Conservation (phyloP, 495 filamentous ascomycete genomes). For the Penicillium turbatum region DNA sequence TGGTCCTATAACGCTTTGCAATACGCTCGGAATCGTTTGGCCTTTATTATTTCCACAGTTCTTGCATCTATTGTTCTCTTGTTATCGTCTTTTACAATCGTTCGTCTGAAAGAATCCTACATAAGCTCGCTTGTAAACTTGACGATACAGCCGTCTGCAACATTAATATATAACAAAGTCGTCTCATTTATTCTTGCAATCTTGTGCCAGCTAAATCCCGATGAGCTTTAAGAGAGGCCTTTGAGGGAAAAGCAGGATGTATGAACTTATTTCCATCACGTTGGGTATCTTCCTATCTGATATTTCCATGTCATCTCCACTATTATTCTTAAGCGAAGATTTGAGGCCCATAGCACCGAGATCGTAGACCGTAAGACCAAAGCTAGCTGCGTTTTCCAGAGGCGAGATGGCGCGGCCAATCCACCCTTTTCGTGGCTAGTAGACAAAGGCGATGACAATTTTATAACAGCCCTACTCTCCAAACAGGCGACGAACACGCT, state of each 20-base stretch:
- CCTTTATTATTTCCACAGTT: not conserved
- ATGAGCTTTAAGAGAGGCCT: not conserved
- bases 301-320: constrained; percentile 9
- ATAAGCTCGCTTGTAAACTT: not conserved
- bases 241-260: constrained; percentile 7
- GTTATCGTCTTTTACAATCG: not conserved
- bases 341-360: not conserved
- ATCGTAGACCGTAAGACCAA: not conserved
- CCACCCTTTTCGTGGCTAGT: not conserved
- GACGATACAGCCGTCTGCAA: constrained; percentile 7
- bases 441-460: constrained; percentile 6
- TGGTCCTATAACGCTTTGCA: constrained; percentile 3
- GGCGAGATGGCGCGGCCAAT: not conserved
- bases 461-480: constrained; percentile 61
- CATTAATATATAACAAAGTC: not conserved
- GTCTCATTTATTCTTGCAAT: not conserved
- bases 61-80: constrained; percentile 6
- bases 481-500: constrained; percentile 84
- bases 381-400: not conserved
- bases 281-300: constrained; percentile 29
- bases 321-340: constrained; percentile 8
- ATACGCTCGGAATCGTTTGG: constrained; percentile 6
- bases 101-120: not conserved
- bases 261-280: constrained; percentile 16
- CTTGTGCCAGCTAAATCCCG: not conserved